Percentiles rank a stretch among this genome's conserved stretches.
Conservation (phyloP, 768 basidiomycete genomes). For the Phlegmacium glaucopus region DNA sequence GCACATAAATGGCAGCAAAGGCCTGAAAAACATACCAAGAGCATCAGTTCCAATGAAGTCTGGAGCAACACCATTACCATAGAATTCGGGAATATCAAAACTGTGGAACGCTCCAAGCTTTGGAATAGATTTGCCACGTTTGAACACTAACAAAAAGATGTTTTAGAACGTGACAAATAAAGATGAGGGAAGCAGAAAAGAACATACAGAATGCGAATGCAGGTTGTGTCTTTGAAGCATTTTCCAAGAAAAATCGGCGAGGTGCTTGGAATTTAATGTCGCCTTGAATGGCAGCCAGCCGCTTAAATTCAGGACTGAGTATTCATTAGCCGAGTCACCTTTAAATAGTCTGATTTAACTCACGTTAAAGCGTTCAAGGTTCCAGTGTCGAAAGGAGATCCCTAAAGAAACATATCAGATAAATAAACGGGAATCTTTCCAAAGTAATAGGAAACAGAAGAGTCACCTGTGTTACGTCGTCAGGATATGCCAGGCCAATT, state of each 20-base stretch:
- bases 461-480: slow-evolving; percentile 23
- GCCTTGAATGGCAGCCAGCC: slow-evolving; percentile 35
- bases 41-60: slow-evolving; percentile 19
- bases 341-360: slow-evolving; percentile 3
- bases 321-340: too few species aligned
- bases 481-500: slow-evolving; percentile 29
- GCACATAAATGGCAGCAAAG: too few species aligned
- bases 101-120: slow-evolving; percentile 20
- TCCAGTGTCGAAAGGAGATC: slow-evolving; percentile 53
- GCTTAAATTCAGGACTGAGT: slow-evolving; percentile 36
- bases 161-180: too few species aligned
- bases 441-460: too few species aligned
- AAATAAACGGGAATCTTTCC: too few species aligned
- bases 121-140: slow-evolving; percentile 24
- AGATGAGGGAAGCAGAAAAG: slow-evolving; percentile 15
- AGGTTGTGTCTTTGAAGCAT: slow-evolving; percentile 13
- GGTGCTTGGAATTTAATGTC: slow-evolving; percentile 34
- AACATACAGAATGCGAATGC: slow-evolving; percentile 9
- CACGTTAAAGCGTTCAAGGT: slow-evolving; percentile 31
- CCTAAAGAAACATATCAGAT: slow-evolving; percentile 23
- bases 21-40: slow-evolving; percentile 8
- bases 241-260: slow-evolving; percentile 32
- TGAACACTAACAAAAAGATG: slow-evolving; percentile 22
- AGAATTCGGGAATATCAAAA: slow-evolving; percentile 16
- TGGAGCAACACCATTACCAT: slow-evolving; percentile 4